Percentiles rank a stretch among this genome's conserved stretches.
Conservation (phyloP, 116 monocot species). For the Phalaenopsis hybrid region DNA sequence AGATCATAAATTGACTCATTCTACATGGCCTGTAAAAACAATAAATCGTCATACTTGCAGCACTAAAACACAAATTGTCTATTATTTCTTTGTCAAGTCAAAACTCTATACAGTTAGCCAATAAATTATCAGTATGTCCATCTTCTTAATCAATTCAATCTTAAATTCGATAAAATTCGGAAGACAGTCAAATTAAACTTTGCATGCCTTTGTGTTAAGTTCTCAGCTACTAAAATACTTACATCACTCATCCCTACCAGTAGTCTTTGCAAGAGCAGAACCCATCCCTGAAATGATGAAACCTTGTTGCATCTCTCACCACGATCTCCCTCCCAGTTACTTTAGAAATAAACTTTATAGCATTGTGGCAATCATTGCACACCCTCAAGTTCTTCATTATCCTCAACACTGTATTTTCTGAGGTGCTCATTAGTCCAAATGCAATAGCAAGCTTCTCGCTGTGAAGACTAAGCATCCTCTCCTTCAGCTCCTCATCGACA, state of each 20-base stretch:
- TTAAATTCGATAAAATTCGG: no score
- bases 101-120: no score
- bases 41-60: no score
- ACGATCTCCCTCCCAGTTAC: constrained; percentile 55
- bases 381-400: constrained; percentile 88
- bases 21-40: no score
- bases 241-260: constrained; percentile 33
- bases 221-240: no score
- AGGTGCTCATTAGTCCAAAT: constrained; percentile 67
- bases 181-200: no score
- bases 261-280: constrained; percentile 71
- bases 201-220: no score
- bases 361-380: constrained; percentile 71
- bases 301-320: constrained; percentile 77
- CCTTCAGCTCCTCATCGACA: constrained; percentile 75
- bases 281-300: constrained; percentile 83
- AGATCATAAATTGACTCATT: no score
- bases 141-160: no score
- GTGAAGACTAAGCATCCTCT: constrained; percentile 54
- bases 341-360: constrained; percentile 68
- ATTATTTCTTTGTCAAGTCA: no score
- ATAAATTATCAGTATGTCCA: no score
- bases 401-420: constrained; percentile 52
- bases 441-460: constrained; percentile 87
- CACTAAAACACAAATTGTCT: no score